Evolutionary conservation across 2,329 filamentous ascomycete genomes (phyloP), one percentile per base, ranked within the genome.

Genomic region (Colletotrichum neosansevieriae): DNA sequence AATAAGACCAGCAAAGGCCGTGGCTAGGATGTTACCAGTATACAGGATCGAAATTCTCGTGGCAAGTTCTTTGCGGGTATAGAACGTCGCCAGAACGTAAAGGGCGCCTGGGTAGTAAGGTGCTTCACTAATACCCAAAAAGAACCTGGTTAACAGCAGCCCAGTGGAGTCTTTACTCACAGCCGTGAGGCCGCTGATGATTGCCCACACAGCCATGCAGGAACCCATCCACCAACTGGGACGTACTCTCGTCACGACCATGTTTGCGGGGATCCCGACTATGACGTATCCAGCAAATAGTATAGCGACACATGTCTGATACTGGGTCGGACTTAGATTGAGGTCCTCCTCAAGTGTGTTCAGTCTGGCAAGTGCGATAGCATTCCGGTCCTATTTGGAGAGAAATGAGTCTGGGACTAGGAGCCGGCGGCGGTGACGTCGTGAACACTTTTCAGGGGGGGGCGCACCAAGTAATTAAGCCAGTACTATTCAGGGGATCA

Each of bases 361-460:
- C 19, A 89, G 73, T 40, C 83, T 79, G 2, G 87, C 87, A 19
- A 86, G 84, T 1, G 87, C 87, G 72, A 89, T 88, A 44, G 88
- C 85, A 63, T 86, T 86, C 13, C 84, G 79, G 71, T 87, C 58
- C 63, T 67, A 24, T 0, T 10, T 7, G 3, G 2, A 21, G 11
- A 38, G 9, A 54, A n/a, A 3, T 4, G 3, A 38, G 17, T n/a
- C 12, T 24, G 3, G 0, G 15, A 0, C 0, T 32, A 36, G 0
- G 3, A 3, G 24, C 24, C 7, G 11, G 17, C 1, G 10, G 17
- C 17, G 6, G 19, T 1, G n/a, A n/a, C n/a, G 0, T 83, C n/a
- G 24, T 29, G 21, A 21, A 21, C 21, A 21, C 21, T 21, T 21
- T 21, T 21, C 24, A 29, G 5, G 24, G 24, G 24, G 24, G 4